Evolutionary conservation across 116 monocot genomes (phyloP).

Genomic region (Cymodocea nodosa): DNA sequence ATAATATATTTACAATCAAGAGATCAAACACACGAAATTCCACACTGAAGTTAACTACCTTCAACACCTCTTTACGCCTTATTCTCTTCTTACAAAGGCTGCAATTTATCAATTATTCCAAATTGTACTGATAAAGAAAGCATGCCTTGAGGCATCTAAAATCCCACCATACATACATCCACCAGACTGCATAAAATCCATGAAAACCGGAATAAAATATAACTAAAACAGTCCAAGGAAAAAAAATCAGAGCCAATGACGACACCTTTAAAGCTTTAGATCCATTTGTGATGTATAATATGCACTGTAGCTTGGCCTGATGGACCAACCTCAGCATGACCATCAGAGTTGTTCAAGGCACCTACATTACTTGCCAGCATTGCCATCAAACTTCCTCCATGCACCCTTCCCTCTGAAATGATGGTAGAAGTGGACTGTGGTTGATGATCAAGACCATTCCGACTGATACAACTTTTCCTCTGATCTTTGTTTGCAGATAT

Average conservation of each 20-base stretch:
- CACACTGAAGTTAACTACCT: no score
- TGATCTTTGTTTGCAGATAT: neutral
- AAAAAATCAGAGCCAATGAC: neutral
- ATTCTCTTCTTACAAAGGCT: no score
- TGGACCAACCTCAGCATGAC: conserved; percentile 9
- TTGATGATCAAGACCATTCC: conserved; percentile 3
- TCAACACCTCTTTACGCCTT: no score
- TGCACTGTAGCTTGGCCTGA: neutral
- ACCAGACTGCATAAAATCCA: neutral
- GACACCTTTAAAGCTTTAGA: neutral
- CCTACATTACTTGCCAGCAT: neutral
- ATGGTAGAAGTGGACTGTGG: neutral
- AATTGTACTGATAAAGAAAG: no score
- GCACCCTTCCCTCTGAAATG: conserved; percentile 43
- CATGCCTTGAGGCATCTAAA: no score
- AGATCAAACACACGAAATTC: no score
- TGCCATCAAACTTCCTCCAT: conserved; percentile 41
- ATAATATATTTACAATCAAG: no score
- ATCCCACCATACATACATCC: no score
- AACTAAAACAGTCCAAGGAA: neutral
- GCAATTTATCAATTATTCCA: no score
- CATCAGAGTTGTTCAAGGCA: conserved; percentile 19
- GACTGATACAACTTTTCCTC: neutral
- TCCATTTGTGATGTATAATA: conserved; percentile 9
- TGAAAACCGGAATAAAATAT: neutral